phyloP scores from a whole-genome alignment of 1,284 basidiomycete species.

The Rhodofomes roseus region DNA sequence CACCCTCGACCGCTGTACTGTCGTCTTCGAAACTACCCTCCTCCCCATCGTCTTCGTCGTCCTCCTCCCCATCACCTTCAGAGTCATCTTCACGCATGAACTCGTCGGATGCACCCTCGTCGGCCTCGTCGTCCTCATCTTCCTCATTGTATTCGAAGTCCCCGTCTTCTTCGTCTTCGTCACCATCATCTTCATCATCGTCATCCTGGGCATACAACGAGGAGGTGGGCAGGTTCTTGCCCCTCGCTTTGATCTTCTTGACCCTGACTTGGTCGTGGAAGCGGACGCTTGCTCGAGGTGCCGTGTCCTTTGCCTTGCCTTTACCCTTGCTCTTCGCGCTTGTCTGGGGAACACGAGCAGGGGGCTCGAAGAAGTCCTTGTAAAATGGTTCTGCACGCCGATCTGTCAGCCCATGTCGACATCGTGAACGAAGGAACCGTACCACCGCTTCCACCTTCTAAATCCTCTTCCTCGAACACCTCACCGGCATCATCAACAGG shows the following conservation, averaged over 20 bases:
- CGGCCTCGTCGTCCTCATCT: slow-evolving; percentile 24
- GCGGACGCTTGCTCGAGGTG: slow-evolving; percentile 49
- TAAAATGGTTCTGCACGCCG: slow-evolving; percentile 53
- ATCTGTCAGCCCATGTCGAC: slow-evolving; percentile 1
- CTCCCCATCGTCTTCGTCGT: slow-evolving; percentile 15
- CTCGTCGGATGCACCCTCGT: slow-evolving; percentile 7
- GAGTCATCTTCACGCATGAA: slow-evolving; percentile 23
- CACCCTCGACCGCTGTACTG: slow-evolving; percentile 24
- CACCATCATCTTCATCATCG: slow-evolving; percentile 27
- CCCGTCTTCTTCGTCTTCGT: slow-evolving; percentile 27
- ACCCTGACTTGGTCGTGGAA: slow-evolving; percentile 82
- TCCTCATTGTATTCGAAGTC: slow-evolving; percentile 22
- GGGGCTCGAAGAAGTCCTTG: slow-evolving; percentile 71
- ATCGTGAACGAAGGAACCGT: slow-evolving; percentile 17
- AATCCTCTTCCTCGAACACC: slow-evolving; percentile 35
- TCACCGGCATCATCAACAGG: slow-evolving; percentile 46
- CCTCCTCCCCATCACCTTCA: slow-evolving; percentile 4
- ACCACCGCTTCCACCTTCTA: slow-evolving; percentile 41
- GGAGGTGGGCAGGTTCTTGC: slow-evolving; percentile 52
- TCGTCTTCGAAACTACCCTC: slow-evolving; percentile 26
- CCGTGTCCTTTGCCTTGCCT: neutral
- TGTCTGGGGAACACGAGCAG: slow-evolving; percentile 27
- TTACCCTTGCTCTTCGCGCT: slow-evolving; percentile 12
- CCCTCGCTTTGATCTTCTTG: slow-evolving; percentile 69
- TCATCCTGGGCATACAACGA: slow-evolving; percentile 34